Percentiles rank a stretch among this genome's conserved stretches.
These are phyloP conservation scores for Eucalyptus curtisii DNA, from an alignment of 345 rosid genomes.

Conservation along the genomic window DNA sequence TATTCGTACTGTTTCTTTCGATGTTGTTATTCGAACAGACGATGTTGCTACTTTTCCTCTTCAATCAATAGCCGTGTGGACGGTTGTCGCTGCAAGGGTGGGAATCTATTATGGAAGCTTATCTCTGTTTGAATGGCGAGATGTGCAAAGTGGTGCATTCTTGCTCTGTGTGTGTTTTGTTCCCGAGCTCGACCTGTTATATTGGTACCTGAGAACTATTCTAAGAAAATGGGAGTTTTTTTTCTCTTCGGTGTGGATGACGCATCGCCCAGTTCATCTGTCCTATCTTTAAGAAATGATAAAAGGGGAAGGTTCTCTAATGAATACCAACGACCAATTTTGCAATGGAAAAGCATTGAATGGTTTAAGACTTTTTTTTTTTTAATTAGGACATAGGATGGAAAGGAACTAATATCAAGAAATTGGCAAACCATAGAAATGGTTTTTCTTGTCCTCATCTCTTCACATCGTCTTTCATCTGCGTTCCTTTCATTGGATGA, in stretches of 20 bases:
- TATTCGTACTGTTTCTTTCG: not conserved
- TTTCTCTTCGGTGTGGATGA: not conserved
- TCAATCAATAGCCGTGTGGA: not conserved
- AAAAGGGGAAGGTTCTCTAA: not conserved
- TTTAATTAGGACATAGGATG: too few relatives aligned
- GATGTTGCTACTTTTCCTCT: not conserved
- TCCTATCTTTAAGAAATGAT: not conserved
- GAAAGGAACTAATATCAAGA: too few relatives aligned
- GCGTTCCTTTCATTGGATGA: not conserved
- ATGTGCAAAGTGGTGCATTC: not conserved
- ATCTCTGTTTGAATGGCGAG: not conserved
- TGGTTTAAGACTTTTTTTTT: too few relatives aligned
- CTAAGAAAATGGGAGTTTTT: too few relatives aligned
- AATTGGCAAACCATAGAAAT: too few relatives aligned
- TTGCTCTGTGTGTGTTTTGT: not conserved
- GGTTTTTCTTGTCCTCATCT: too few relatives aligned
- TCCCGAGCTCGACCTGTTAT: not conserved
- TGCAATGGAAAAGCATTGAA: too few relatives aligned
- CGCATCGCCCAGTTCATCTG: not conserved
- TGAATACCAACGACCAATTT: too few relatives aligned
- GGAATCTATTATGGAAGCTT: not conserved
- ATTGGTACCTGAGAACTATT: not conserved
- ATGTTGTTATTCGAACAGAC: not conserved
- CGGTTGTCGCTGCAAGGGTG: not conserved
- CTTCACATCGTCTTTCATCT: not conserved